phyloP scores from a whole-genome alignment of 2,329 filamentous ascomycete species.

The Pseudogymnoascus sp. region DNA sequence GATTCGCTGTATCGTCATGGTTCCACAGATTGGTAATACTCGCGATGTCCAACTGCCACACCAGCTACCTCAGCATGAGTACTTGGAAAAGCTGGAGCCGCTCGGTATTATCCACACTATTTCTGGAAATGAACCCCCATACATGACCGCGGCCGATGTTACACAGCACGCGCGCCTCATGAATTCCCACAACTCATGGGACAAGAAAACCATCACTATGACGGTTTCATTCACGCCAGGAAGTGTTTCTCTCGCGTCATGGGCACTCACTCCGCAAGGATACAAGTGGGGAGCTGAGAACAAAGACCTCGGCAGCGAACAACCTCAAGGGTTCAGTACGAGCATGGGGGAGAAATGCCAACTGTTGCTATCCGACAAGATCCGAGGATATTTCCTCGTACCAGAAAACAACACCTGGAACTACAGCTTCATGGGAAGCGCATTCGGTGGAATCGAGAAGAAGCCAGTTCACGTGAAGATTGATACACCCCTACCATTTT shows the following conservation, averaged over 20 bases:
- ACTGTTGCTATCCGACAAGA: constrained; percentile 83
- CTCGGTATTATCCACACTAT: constrained; percentile 93
- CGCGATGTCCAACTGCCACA: constrained; percentile 87
- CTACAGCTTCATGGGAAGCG: constrained; percentile 94
- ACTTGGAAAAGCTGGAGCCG: constrained; percentile 77
- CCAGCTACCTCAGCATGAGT: constrained; percentile 84
- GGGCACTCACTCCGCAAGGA: constrained; percentile 82
- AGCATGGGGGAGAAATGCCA: constrained; percentile 94
- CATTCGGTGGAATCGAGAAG: constrained; percentile 84
- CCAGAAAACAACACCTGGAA: constrained; percentile 90
- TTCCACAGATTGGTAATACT: constrained; percentile 90
- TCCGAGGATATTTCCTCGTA: constrained; percentile 91
- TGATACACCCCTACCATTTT: constrained; percentile 83
- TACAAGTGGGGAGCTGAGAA: constrained; percentile 98
- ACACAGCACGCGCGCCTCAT: constrained; percentile 89
- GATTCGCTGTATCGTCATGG: constrained; percentile 91
- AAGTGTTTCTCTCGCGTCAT: constrained; percentile 88
- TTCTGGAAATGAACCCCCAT: constrained; percentile 87
- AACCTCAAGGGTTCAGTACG: constrained; percentile 87
- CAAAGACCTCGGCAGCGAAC: constrained; percentile 84
- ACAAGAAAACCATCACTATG: constrained; percentile 85
- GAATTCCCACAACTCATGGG: constrained; percentile 71
- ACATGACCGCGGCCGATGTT: constrained; percentile 93
- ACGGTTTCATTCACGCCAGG: constrained; percentile 95
- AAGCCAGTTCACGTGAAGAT: constrained; percentile 85